Evolutionary conservation across 2,329 filamentous ascomycete species (phyloP), one percentile per base, ranked within the genome.

Genomic region (Colletotrichum brevisporum): DNA sequence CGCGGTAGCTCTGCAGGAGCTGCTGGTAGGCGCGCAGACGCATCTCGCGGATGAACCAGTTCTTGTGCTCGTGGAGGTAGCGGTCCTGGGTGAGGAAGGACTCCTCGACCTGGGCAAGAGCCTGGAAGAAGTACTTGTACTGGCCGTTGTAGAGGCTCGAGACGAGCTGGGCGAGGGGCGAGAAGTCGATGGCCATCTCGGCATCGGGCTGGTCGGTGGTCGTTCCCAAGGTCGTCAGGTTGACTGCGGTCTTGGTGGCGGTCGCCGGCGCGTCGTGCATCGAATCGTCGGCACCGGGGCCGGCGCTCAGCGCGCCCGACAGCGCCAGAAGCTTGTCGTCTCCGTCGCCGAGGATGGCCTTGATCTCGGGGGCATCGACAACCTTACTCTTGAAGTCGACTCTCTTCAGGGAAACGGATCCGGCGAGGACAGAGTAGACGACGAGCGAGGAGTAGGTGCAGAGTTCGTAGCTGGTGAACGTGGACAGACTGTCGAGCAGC

Each of bases 311-410:
- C 39, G 92, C 91, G 18, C 95, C 94, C 36, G 91, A 90, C 24
- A 98, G 85, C 0, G 94, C 94, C 39, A 94, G 87, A 63, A 97
- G 85, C 82, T 95, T 95, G 78, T 98, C 95, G 75, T 97, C 93
- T 26, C 91, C 91, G 74, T 95, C 91, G 67, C 95, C 96, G 26
- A 99, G 89, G 72, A 99, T 97, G 45, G 96, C 96, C 84, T 96
- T 97, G 84, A 99, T 98, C 83, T 99, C 96, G 13, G 96, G 95
- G 8, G 96, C 96, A 80, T 99, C 96, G 48, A 99, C 95, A 27
- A 99, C 96, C 86, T 98, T 98, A 73, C 93, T 93, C 87, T 99
- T 99, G 89, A 99, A 99, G 81, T 99, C 96, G 41, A 98, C 94
- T 56, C 96, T 92, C 85, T 98, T 97, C 65, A 99, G 89, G 53